Evolutionary conservation across 345 rosid species (phyloP), one percentile per base, ranked within the genome.

Genomic region (Eucalyptus pauciflora): DNA sequence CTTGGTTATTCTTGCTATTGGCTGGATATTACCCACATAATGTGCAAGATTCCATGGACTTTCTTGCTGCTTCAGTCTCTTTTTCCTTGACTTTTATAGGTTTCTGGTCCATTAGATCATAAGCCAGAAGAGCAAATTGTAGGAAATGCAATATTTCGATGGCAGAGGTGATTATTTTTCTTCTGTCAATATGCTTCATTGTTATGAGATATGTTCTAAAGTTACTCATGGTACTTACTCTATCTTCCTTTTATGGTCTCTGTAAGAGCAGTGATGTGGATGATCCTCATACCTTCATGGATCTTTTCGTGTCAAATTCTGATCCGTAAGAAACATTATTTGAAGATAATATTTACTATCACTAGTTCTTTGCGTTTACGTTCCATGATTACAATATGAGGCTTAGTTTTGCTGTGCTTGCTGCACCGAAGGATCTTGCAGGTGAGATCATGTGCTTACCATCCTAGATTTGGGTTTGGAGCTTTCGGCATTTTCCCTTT

Each of bases 221-320:
- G 45, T 71, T 37, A 71, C 83, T 71, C 1, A 71, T 2, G 46
- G 24, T 71, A 33, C 54, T 51, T 67, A 52, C 58, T 52, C 58
- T 56, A 24, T 8, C 86, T 50, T 85, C 22, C 48, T 29, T 25
- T 22, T 18, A 2, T 20, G 60, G 60, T 69, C 56, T 76, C 29
- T 50, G 2, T 64, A 79, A 91, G 86, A 90, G 91, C 96, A 97
- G 99, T 86, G 96, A 96, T 90, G 90, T 96, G 64, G 95, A 96
- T 88, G 96, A 97, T 93, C 99, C 99, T 87, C 95, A 96, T 93
- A 96, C 98, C n/a, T 97, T 97, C 91, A 86, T 96, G 94, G 99
- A 97, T 93, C 92, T 97, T 86, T 95, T 93, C 56, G 99, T 95
- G 54, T 96, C 99, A 17, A 96, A 90, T 90, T 91, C 95, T 67